Conservation (phyloP, 2,329 filamentous ascomycete genomes). For the Torrubiella hemipterigena region DNA sequence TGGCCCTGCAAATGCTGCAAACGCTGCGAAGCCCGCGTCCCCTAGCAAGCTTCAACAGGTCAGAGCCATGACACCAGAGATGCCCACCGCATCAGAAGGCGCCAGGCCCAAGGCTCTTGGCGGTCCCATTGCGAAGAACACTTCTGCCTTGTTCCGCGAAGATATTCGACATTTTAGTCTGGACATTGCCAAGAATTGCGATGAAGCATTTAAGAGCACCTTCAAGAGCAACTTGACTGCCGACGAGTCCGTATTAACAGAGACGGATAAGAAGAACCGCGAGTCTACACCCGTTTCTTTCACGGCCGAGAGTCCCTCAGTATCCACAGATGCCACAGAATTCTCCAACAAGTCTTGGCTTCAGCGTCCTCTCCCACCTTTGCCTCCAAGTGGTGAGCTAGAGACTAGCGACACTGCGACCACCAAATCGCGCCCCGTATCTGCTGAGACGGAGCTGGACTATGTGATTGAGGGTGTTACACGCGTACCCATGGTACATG, state of each 20-base stretch:
- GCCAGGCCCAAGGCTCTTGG: constrained; percentile 13
- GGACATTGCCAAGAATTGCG: constrained; percentile 79
- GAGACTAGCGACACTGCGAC: constrained; percentile 9
- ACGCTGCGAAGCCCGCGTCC: not conserved
- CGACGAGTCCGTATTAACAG: constrained; percentile 22
- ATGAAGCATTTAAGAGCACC: constrained; percentile 77
- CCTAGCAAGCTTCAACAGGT: constrained; percentile 2
- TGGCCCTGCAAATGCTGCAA: constrained; percentile 1
- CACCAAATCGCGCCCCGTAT: constrained; percentile 12
- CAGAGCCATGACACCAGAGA: constrained; percentile 17
- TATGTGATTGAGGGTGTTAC: constrained; percentile 13
- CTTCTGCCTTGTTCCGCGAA: constrained; percentile 42
- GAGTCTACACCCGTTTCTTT: constrained; percentile 31
- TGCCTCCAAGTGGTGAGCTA: constrained; percentile 21
- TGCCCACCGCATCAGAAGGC: constrained; percentile 13
- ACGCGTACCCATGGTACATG: constrained; percentile 18
- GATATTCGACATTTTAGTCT: constrained; percentile 75
- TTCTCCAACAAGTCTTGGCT: constrained; percentile 28
- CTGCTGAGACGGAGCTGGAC: constrained; percentile 13
- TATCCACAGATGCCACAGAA: constrained; percentile 15
- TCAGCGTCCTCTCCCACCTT: constrained; percentile 37
- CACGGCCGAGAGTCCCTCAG: constrained; percentile 21
- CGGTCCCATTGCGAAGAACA: constrained; percentile 12
- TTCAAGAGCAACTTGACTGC: constrained; percentile 58
- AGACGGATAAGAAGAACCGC: constrained; percentile 17